Conservation (phyloP, 768 basidiomycete species). For the Phylloporus rhodoxanthus region DNA sequence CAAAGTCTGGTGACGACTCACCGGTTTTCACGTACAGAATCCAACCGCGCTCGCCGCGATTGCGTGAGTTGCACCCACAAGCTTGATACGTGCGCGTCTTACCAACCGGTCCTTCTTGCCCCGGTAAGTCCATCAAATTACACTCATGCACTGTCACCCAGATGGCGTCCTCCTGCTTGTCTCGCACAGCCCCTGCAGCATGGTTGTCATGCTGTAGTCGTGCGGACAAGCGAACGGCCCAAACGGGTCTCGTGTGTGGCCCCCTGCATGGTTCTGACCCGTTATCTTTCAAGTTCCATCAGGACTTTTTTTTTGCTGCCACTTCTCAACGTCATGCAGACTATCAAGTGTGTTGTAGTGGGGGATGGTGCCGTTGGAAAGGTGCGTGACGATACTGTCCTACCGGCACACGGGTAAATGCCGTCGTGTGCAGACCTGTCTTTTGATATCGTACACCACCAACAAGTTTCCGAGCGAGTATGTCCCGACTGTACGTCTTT, state of each 20-base stretch:
- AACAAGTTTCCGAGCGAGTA: constrained; percentile 99
- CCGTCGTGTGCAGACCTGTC: constrained; percentile 62
- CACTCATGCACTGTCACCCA: constrained; percentile 3
- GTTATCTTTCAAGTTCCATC: constrained; percentile 8
- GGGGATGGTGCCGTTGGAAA: constrained; percentile 98
- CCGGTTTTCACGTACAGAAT: constrained; percentile 18
- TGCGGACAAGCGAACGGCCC: constrained; percentile 13
- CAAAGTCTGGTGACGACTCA: constrained; percentile 15
- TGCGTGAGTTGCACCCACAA: constrained; percentile 21
- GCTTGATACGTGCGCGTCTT: constrained; percentile 18
- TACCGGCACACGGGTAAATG: background rate
- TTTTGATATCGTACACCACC: constrained; percentile 95
- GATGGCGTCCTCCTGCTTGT: constrained; percentile 7
- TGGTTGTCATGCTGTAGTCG: constrained; percentile 29
- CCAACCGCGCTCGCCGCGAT: constrained; percentile 26
- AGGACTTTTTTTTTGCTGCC: constrained; percentile 11
- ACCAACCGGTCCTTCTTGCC: constrained; percentile 11
- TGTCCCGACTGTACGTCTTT: constrained; percentile 82
- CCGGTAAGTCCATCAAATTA: constrained; percentile 17
- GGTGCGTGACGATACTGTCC: constrained; percentile 44
- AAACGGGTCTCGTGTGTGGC: constrained; percentile 23
- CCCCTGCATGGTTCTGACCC: constrained; percentile 19
- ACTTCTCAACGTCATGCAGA: constrained; percentile 61
- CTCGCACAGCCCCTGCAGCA: constrained; percentile 22
- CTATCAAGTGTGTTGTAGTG: constrained; percentile 96